Conservation (phyloP, 148 eudicot genomes). For the Diospyros kaki region DNA sequence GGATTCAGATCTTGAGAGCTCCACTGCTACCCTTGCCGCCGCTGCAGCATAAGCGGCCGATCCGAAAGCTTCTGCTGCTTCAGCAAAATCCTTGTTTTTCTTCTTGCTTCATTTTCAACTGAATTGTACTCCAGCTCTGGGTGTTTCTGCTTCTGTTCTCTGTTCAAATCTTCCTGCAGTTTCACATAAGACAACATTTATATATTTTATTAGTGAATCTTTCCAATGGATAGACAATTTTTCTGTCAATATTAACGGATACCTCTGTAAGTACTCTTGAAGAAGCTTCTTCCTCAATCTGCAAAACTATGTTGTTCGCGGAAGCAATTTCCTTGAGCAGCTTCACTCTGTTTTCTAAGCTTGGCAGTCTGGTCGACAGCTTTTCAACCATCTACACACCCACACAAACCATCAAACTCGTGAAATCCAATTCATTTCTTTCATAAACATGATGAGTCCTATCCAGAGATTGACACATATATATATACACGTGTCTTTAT, state of each 20-base stretch:
- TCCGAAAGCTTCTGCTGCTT: conserved; percentile 74
- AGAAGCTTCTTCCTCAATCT: conserved; percentile 33
- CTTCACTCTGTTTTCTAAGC: conserved; percentile 52
- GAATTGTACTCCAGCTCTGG: conserved; percentile 15
- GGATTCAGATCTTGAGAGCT: conserved; percentile 44
- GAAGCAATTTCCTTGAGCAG: conserved; percentile 60
- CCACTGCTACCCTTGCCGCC: conserved; percentile 86
- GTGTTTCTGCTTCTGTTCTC: conserved; percentile 14
- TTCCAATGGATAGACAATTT: no score
- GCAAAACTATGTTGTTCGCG: conserved; percentile 47
- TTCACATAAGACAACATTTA: not conserved
- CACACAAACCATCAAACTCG: not conserved
- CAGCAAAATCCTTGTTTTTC: conserved; percentile 56
- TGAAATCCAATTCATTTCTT: not conserved
- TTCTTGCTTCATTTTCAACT: conserved; percentile 27
- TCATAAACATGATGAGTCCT: not conserved
- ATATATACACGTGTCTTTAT: no score
- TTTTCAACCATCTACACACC: conserved; percentile 58
- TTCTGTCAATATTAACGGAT: not conserved
- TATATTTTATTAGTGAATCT: no score
- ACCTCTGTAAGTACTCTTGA: conserved; percentile 34
- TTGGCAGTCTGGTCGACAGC: conserved; percentile 63
- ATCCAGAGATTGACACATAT: not conserved
- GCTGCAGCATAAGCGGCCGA: conserved; percentile 92
- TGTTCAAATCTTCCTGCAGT: conserved; percentile 29